These are phyloP conservation scores for Tagetes erecta DNA, from an alignment of 129 eudicot genomes.

Conservation along the genomic window DNA sequence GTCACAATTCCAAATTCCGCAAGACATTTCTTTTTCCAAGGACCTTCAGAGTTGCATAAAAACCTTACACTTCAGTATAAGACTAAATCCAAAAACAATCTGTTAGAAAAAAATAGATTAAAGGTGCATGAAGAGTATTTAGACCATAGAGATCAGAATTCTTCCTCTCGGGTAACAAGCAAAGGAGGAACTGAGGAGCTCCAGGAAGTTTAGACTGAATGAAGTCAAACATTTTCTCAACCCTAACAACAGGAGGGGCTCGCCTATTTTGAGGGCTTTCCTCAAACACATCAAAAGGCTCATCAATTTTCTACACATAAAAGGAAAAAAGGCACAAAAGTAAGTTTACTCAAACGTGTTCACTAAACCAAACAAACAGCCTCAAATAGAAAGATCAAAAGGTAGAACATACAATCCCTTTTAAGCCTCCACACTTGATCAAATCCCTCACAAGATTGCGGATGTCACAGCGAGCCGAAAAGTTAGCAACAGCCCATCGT, in stretches of 20 bases:
- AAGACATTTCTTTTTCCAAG: constrained; percentile 80
- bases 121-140: background rate
- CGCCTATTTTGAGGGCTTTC: constrained; percentile 66
- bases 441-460: constrained; percentile 47
- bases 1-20: constrained; percentile 80
- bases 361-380: background rate
- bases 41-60: constrained; percentile 46
- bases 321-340: background rate
- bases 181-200: constrained; percentile 75
- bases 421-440: constrained; percentile 53
- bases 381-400: background rate
- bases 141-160: constrained; percentile 71
- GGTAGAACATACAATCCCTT: constrained; percentile 66
- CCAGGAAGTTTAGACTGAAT: constrained; percentile 64
- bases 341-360: background rate
- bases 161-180: constrained; percentile 77
- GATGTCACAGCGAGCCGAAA: constrained; percentile 74
- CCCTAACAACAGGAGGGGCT: constrained; percentile 84
- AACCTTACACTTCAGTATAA: background rate
- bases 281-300: constrained; percentile 67
- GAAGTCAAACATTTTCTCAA: constrained; percentile 75
- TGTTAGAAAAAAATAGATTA: background rate
- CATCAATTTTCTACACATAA: constrained; percentile 38
- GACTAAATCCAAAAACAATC: no score
- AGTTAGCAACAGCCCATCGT: constrained; percentile 78